These are phyloP conservation scores for Talaromyces liani DNA, from an alignment of 495 filamentous ascomycete species.

Conservation along the genomic window DNA sequence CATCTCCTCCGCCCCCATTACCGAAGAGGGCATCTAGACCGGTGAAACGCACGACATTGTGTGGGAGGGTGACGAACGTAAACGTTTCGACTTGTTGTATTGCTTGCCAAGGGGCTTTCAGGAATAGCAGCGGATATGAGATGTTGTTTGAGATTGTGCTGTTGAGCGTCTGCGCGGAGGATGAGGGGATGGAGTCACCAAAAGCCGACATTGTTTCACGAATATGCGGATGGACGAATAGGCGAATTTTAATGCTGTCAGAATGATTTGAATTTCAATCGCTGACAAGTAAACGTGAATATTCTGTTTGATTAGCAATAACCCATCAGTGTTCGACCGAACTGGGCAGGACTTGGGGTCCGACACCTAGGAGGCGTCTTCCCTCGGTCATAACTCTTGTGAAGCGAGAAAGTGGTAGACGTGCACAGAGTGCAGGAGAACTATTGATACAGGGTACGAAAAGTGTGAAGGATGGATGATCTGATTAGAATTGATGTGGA, in stretches of 20 bases:
- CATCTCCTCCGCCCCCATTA: slow-evolving; percentile 17
- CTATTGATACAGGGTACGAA: not conserved
- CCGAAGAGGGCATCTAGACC: slow-evolving; percentile 22
- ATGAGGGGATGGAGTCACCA: not conserved
- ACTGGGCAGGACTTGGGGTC: slow-evolving; percentile 7
- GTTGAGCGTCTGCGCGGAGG: not conserved
- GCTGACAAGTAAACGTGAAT: not conserved
- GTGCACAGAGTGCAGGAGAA: not conserved
- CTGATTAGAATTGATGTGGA: not conserved
- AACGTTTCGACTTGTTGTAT: slow-evolving; percentile 31
- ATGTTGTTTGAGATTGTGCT: slow-evolving; percentile 17
- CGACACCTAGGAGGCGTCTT: slow-evolving; percentile 9
- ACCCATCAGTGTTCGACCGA: not conserved
- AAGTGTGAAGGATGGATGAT: not conserved
- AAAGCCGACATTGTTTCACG: slow-evolving; percentile 1
- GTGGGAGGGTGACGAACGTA: slow-evolving; percentile 30
- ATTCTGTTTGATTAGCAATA: not conserved
- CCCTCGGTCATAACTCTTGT: slow-evolving; percentile 6
- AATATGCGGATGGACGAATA: not conserved
- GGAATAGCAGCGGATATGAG: slow-evolving; percentile 27
- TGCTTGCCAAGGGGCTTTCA: slow-evolving; percentile 26
- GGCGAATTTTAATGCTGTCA: not conserved
- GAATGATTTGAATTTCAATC: not conserved
- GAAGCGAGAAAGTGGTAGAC: not conserved
- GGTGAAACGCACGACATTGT: slow-evolving; percentile 23